Evolutionary conservation across 345 rosid species (phyloP).

Genomic region (Syzygium oleosum): DNA sequence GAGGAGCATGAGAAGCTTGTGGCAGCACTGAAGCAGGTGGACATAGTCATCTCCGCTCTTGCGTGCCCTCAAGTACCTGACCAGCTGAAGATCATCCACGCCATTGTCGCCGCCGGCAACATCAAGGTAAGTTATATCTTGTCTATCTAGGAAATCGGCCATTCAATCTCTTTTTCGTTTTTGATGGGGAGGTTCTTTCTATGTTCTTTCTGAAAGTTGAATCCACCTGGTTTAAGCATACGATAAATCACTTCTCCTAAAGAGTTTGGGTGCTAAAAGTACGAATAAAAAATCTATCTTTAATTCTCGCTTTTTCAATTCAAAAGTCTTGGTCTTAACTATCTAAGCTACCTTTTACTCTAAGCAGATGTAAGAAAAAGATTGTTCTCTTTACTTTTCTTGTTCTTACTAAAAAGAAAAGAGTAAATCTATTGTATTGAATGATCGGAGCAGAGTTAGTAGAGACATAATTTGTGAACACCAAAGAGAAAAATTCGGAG

Average conservation of each 20-base stretch:
- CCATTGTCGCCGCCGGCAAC: conserved; percentile 36
- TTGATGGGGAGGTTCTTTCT: background rate
- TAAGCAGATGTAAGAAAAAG: background rate
- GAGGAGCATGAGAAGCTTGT: conserved; percentile 36
- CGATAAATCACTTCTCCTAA: background rate
- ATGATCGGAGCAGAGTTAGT: background rate
- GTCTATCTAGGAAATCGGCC: background rate
- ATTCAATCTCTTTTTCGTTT: background rate
- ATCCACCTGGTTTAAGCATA: background rate
- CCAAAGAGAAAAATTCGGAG: background rate
- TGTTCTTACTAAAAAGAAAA: background rate
- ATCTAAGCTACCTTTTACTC: background rate
- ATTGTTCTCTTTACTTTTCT: background rate
- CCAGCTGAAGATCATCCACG: conserved; percentile 31
- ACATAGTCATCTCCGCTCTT: conserved; percentile 28
- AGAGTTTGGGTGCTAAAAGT: background rate
- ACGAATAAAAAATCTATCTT: background rate
- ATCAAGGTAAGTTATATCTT: conserved; percentile 20
- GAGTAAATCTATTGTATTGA: background rate
- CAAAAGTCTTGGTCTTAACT: background rate
- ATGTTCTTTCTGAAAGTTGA: background rate
- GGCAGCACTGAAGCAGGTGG: conserved; percentile 13
- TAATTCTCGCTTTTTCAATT: background rate
- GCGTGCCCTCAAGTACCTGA: conserved; percentile 23
- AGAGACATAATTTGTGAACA: background rate